Conservation (phyloP, 306 rosid genomes). For the Oxytropis ochrocephala region DNA sequence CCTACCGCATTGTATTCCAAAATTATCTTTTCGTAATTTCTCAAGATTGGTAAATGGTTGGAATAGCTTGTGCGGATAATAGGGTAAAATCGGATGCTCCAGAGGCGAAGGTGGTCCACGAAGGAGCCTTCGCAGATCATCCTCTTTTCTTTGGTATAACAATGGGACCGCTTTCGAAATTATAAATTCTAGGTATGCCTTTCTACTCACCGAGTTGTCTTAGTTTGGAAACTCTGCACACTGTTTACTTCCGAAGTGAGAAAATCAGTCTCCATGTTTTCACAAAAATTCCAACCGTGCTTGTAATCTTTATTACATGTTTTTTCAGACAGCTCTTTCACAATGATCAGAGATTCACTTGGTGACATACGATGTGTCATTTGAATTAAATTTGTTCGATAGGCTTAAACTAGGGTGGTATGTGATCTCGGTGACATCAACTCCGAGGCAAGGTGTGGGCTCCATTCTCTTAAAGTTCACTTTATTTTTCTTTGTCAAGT, state of each 20-base stretch:
- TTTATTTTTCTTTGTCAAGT: too few relatives aligned
- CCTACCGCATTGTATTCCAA: too few relatives aligned
- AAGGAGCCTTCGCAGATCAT: conserved; percentile 46
- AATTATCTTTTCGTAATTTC: conserved; percentile 5
- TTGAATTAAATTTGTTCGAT: conserved; percentile 85
- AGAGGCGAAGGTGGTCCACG: conserved; percentile 36
- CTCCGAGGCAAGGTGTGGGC: conserved; percentile 90
- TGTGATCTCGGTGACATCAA: conserved; percentile 94
- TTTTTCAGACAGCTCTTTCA: conserved; percentile 73
- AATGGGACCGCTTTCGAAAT: conserved; percentile 96
- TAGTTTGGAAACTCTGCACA: conserved; percentile 6
- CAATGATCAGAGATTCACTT: conserved; percentile 87
- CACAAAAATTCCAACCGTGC: conserved; percentile 7
- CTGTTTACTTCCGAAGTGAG: not conserved
- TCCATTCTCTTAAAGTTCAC: too few relatives aligned
- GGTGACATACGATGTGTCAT: conserved; percentile 98
- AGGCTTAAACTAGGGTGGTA: conserved; percentile 95
- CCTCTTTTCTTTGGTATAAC: too few relatives aligned
- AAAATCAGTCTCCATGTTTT: not conserved
- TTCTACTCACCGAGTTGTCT: conserved; percentile 21
- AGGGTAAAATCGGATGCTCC: conserved; percentile 28
- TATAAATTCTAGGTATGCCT: conserved; percentile 83
- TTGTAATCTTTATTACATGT: conserved; percentile 18
- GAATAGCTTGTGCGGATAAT: conserved; percentile 37
- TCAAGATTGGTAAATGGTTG: conserved; percentile 4